Base-by-base conservation (phyloP, 2,329 filamentous ascomycete species). In the Penicillium sp. region DNA sequence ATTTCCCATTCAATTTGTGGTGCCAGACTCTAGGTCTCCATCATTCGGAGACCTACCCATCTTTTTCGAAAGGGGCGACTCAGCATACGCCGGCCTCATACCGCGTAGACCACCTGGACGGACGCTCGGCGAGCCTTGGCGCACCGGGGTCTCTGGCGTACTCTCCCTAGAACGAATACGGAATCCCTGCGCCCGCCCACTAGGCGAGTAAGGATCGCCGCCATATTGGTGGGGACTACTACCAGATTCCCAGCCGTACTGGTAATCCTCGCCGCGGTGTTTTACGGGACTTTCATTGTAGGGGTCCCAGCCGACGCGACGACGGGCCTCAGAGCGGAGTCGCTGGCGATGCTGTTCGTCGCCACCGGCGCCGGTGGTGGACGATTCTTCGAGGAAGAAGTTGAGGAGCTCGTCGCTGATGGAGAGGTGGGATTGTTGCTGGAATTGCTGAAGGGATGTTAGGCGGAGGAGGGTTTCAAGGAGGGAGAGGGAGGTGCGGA, bases 391-490 rank as follows among this genome's bases (percentile, higher is more conserved):
- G 9, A 97, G 79, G 75, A 96, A 97, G 76, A 96, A 95, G 50
- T 88, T 91, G 38, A 96, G 79, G 2, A 96, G 84, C 65, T 96
- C 90, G 69, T 97, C 92, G 1, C 89, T 89, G 58, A 96, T 94
- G 7, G 90, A 84, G n/a, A 96, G 82, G 66, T 96, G 91, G 0
- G 90, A 91, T 38, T 85, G 83, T 78, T 97, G 92, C 69, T 96
- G 89, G 72, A 94, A 96, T 76, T 96, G 91, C 69, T 96, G 92
- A 14, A 96, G 83, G 22, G 91, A 90, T 5, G 89, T 87, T 44
- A 97, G 82, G 40, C 93, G 90, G 44, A 96, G 84, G 31, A 96
- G 80, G 79, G 93, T 94, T 73, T 97, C 92, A 51, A 97, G 83
- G 9, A 96, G 83, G 1, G 92, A 96, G 6, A 90, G 78, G 0